A percentile compares a stretch with the other conserved stretches of the same genome.
These are phyloP conservation scores for Lepidium campestre DNA, from an alignment of 441 rosid genomes.

Conservation along the genomic window DNA sequence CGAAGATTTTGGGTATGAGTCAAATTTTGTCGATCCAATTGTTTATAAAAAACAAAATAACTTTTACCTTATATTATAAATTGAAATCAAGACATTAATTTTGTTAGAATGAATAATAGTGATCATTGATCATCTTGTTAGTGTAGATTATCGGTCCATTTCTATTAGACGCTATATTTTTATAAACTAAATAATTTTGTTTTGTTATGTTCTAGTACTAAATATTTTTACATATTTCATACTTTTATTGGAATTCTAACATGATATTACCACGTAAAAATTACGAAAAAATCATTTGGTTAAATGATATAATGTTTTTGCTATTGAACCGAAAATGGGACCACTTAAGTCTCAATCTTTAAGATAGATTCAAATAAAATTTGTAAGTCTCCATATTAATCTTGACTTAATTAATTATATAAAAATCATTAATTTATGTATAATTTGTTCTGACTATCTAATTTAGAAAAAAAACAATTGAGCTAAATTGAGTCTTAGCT, in stretches of 20 bases:
- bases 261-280: not conserved
- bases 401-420: not conserved
- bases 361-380: not conserved
- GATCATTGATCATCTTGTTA: not conserved
- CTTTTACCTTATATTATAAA: not conserved
- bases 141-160: not conserved
- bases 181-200: not conserved
- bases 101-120: not conserved
- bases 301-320: not conserved
- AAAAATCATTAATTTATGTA: not conserved
- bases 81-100: not conserved
- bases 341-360: not conserved
- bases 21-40: no score
- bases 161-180: not conserved
- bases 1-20: no score
- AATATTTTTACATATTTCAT: not conserved
- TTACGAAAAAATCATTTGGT: not conserved
- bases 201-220: no score
- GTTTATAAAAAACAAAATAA: no score
- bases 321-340: not conserved
- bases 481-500: not conserved
- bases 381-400: not conserved
- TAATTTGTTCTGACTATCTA: not conserved
- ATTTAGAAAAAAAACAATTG: not conserved
- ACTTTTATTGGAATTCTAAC: not conserved